These are phyloP conservation scores for Aquilaria agallochum DNA, from an alignment of 441 rosid species.

Conservation along the genomic window DNA sequence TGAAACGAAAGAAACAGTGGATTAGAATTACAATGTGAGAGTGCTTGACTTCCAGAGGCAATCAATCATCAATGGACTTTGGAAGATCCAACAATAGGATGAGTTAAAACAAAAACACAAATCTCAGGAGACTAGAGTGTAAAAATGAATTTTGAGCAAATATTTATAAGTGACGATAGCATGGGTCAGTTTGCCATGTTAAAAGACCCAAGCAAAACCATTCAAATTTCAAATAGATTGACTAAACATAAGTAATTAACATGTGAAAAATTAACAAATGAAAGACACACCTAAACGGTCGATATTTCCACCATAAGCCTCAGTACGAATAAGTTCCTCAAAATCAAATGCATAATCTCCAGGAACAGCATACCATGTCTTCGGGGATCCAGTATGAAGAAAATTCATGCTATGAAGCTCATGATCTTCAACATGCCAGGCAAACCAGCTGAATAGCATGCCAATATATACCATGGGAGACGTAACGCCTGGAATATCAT, in stretches of 20 bases:
- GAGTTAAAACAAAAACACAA: no score
- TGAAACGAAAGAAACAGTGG: constrained; percentile 32
- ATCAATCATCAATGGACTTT: no score
- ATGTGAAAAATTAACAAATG: background rate
- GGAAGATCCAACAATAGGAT: no score
- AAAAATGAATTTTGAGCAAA: no score
- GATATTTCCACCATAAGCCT: constrained; percentile 75
- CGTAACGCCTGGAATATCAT: constrained; percentile 99
- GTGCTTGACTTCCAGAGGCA: background rate
- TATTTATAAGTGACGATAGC: no score
- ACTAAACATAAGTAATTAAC: no score
- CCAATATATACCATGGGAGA: constrained; percentile 98
- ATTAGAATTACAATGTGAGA: constrained; percentile 13
- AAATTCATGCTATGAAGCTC: constrained; percentile 99
- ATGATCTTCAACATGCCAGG: constrained; percentile 99
- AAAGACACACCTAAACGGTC: constrained; percentile 76
- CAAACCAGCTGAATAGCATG: constrained; percentile 99
- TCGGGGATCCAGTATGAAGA: constrained; percentile 92
- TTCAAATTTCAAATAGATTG: no score
- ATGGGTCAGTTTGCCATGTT: no score
- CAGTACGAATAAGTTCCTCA: constrained; percentile 84
- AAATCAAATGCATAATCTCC: constrained; percentile 84
- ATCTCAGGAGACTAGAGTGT: no score
- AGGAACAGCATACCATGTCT: constrained; percentile 99
- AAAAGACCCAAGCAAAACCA: no score